Base-by-base conservation (phyloP, 2,329 filamentous ascomycete species). In the Anisogramma anomala region DNA sequence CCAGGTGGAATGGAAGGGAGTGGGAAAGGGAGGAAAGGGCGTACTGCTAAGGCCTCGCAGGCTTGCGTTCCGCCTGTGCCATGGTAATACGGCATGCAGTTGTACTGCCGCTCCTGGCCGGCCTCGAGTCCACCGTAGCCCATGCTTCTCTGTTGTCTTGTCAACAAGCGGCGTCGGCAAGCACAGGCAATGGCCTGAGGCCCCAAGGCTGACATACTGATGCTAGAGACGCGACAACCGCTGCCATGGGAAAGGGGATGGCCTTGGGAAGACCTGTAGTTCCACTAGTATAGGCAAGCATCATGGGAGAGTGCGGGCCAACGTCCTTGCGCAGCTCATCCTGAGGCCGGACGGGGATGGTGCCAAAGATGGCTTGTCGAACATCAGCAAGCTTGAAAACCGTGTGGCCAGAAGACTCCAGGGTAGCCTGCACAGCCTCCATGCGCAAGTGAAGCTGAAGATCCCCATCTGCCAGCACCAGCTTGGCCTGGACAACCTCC, bases 181-280 rank as follows among this genome's bases (percentile, higher is more conserved):
- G 25, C 25, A 27, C 4, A 11, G 25, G 25, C 10, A 11, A 27
- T 13, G 25, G 10, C n/a, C 8, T 27, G n/a, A n/a, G n/a, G n/a
- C n/a, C n/a, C 23, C 25, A 5, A 27, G 4, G 25, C 4, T 10
- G 10, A 41, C 32, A 3, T 36, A 41, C 39, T 18, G 40, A 45
- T 39, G 54, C 55, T 18, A 56, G 59, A 22, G 53, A 47, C 17
- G 48, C 42, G 41, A 58, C 65, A 0, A 54, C 57, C 14, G 61
- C 65, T 2, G 63, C 58, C 7, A 71, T 67, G 14, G 73, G 73
- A 49, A 83, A 77, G 0, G 69, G 57, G 50, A 77, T 80, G 1
- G 77, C 82, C 57, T 88, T 88, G 9, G 83, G 82, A 49, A 84
- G 58, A 2, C 83, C 83, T 0, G 83, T 87, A 1, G 83, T 87